Evolutionary conservation across 371 early-diverging fungal species (phyloP), one percentile per base, ranked within the genome.

Genomic region (Mortierella polycephala): DNA sequence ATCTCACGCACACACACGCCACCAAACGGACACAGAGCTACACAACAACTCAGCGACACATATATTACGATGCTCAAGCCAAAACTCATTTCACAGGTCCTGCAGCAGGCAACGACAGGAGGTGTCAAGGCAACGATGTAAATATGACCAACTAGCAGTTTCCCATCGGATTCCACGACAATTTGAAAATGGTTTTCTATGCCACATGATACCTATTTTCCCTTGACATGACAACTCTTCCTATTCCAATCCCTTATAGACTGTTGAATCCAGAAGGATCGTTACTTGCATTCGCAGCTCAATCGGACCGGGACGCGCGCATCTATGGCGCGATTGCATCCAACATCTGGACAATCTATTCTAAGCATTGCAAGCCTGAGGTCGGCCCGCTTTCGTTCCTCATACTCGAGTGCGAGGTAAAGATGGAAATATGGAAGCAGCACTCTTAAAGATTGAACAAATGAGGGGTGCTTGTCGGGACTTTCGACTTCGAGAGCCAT

Each of bases 311-410:
- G 41, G 86, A 89, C 37, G 92, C 91, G 1, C 87, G 87, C 44
- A 85, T 88, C 54, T 84, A 89, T 66, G 91, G 93, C 11, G 93
- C 94, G 18, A 90, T 93, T 46, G 89, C 89, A 4, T 88, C 91
- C 61, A 92, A 92, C 75, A 85, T 92, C n/a, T 94, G 94, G 93
- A 87, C 86, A 42, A 90, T 90, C 10, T 92, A 93, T 56, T 89
- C 91, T 73, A 86, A 90, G 63, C 88, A 87, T 69, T 74, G 64
- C 72, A 85, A 58, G 81, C 70, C 54, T 7, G 83, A 74, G 47
- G 73, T 68, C 23, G 82, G 85, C 23, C 81, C 81, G 30, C 73
- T 91, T 65, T 83, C 85, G 54, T 85, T 83, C 51, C 81, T 92
- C 60, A 82, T 92, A 45, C 64, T 92, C 16, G 86, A 90, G 37